Evolutionary conservation across 164 flowering plant genomes (phyloP).

Genomic region (Kingdonia uniflora): DNA sequence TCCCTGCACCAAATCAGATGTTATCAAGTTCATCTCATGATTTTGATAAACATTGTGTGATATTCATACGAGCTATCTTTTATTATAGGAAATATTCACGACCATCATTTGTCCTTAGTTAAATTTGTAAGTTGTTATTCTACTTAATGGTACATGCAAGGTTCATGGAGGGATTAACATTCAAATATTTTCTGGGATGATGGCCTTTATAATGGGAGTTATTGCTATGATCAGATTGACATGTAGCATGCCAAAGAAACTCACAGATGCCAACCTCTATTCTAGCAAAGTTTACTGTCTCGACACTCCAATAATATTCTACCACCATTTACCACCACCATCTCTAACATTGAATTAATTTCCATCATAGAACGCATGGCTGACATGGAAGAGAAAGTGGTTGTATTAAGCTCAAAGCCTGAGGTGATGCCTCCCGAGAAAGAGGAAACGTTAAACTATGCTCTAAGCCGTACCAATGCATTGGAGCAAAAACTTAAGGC

Average conservation of each 20-base stretch:
- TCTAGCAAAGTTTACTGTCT: neutral
- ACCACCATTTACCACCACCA: neutral
- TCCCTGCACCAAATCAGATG: constrained; percentile 35
- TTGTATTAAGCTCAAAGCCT: neutral
- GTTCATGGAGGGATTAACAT: too few relatives aligned
- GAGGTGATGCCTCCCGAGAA: neutral
- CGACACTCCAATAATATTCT: neutral
- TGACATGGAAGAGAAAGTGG: neutral
- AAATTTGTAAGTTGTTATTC: too few relatives aligned
- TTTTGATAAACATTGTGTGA: too few relatives aligned
- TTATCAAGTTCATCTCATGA: neutral
- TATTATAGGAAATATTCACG: too few relatives aligned
- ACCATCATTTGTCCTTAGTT: too few relatives aligned
- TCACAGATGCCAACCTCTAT: neutral
- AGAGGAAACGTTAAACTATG: constrained; percentile 1
- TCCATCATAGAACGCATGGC: constrained; percentile 2
- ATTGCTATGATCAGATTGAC: neutral
- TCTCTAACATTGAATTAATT: neutral
- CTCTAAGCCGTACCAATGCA: constrained; percentile 36
- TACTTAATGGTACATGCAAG: too few relatives aligned
- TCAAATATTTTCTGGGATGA: too few relatives aligned
- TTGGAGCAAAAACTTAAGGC: constrained; percentile 52
- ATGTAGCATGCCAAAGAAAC: constrained; percentile 1
- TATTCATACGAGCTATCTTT: too few relatives aligned
- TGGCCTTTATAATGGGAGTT: neutral